Evolutionary conservation across 345 rosid genomes (phyloP).

Genomic region (Gossypium thurberi): DNA sequence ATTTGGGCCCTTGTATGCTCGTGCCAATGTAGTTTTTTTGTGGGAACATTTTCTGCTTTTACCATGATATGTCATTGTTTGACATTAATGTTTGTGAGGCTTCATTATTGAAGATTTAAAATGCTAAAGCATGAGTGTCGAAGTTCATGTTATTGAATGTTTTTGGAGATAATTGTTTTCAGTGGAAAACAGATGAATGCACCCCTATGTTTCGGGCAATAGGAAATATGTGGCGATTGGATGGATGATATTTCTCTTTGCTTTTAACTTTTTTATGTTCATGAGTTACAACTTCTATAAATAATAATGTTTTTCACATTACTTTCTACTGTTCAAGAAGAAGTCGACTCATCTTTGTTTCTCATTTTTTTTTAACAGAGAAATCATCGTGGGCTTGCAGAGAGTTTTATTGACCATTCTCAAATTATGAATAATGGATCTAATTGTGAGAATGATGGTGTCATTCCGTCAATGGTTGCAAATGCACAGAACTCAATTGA

Average conservation of each 20-base stretch:
- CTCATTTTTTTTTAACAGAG: slow-evolving; percentile 33
- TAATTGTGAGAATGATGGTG: slow-evolving; percentile 33
- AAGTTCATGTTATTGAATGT: not conserved
- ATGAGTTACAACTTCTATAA: not conserved
- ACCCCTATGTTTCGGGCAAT: not conserved
- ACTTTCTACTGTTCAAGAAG: not conserved
- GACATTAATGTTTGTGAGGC: not conserved
- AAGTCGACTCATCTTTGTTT: not conserved
- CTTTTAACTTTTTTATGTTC: not conserved
- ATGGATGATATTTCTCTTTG: not conserved
- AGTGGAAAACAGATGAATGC: not conserved
- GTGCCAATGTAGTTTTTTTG: not conserved
- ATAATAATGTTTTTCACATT: not conserved
- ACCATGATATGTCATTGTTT: not conserved
- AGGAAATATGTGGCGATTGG: not conserved
- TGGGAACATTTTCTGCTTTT: not conserved
- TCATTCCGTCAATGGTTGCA: slow-evolving; percentile 27
- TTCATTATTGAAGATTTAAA: not conserved
- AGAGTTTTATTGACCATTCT: slow-evolving; percentile 37
- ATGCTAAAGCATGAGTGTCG: slow-evolving; percentile 1
- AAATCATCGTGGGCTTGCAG: slow-evolving; percentile 34
- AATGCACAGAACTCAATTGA: slow-evolving; percentile 37
- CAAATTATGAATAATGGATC: slow-evolving; percentile 38
- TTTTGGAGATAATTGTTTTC: not conserved
- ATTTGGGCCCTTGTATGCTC: not conserved